These are phyloP conservation scores for Trichaptum fuscoviolaceum DNA, from an alignment of 768 basidiomycete genomes.

Conservation along the genomic window DNA sequence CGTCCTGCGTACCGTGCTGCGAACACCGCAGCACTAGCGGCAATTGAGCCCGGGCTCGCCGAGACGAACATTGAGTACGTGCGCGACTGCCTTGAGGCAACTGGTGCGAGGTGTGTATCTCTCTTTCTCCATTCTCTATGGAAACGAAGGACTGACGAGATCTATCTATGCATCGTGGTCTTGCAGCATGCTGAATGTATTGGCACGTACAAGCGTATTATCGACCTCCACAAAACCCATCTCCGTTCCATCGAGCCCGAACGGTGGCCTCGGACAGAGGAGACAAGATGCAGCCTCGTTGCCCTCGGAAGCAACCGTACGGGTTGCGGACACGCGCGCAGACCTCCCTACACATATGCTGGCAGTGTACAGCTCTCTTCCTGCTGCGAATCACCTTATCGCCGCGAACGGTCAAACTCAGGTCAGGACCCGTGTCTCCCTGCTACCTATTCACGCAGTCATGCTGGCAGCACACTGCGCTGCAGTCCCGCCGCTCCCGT, in stretches of 20 bases:
- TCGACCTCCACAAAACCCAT: constrained; percentile 27
- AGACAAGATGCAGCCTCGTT: constrained; percentile 21
- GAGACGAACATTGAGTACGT: constrained; percentile 61
- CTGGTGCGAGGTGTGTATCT: constrained; percentile 39
- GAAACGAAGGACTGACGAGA: neutral
- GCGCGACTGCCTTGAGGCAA: constrained; percentile 40
- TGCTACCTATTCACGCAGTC: constrained; percentile 67
- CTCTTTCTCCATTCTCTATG: neutral
- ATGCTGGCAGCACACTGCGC: constrained; percentile 68
- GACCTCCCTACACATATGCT: constrained; percentile 33
- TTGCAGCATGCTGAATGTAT: constrained; percentile 5
- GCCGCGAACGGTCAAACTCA: constrained; percentile 17
- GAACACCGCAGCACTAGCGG: constrained; percentile 45
- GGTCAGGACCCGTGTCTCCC: constrained; percentile 22
- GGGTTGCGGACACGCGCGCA: constrained; percentile 26
- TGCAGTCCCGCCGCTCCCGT: constrained; percentile 51
- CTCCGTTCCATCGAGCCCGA: constrained; percentile 28
- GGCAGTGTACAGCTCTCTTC: constrained; percentile 10
- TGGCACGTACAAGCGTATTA: neutral
- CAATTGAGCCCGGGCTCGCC: constrained; percentile 47
- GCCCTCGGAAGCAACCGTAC: constrained; percentile 39
- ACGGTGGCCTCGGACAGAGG: neutral
- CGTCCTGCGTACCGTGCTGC: constrained; percentile 58
- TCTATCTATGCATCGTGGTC: constrained; percentile 6
- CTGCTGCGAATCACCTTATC: constrained; percentile 9